A percentile compares a stretch with the other conserved stretches of the same genome.
Evolutionary conservation across 257 asterid genomes (phyloP).

Genomic region (Eucommia ulmoides): DNA sequence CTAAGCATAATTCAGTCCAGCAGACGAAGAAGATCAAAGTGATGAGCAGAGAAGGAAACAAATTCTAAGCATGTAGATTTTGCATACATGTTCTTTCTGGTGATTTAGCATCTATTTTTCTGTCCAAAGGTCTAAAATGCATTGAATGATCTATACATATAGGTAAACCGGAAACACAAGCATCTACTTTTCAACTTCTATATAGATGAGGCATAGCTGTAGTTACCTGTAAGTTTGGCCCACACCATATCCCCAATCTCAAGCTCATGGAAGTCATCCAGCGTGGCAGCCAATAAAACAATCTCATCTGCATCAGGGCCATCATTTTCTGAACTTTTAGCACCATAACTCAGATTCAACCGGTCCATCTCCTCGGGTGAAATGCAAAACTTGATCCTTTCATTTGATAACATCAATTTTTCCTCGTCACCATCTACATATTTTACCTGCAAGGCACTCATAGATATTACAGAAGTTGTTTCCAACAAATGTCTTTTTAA

Average conservation of each 20-base stretch:
- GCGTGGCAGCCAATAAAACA: conserved; percentile 79
- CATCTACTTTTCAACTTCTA: too few relatives aligned
- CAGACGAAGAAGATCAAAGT: too few relatives aligned
- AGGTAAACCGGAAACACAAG: too few relatives aligned
- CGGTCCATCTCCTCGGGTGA: conserved; percentile 51
- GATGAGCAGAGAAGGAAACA: too few relatives aligned
- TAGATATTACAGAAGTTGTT: too few relatives aligned
- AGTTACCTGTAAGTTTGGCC: conserved; percentile 98
- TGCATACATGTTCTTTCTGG: too few relatives aligned
- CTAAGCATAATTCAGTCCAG: too few relatives aligned
- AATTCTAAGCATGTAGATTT: too few relatives aligned
- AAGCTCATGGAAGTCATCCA: conserved; percentile 65
- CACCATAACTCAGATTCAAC: conserved; percentile 43
- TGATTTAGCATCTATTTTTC: too few relatives aligned
- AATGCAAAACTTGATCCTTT: conserved; percentile 59
- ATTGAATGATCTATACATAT: too few relatives aligned
- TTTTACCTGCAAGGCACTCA: conserved; percentile 55
- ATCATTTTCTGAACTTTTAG: conserved; percentile 46
- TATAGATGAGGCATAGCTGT: too few relatives aligned
- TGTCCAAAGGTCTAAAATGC: too few relatives aligned
- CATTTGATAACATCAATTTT: conserved; percentile 43
- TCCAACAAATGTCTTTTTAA: conserved; percentile 6
- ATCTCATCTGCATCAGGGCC: conserved; percentile 70
- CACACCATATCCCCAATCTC: conserved; percentile 86
- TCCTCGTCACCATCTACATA: conserved; percentile 88